A percentile compares a stretch with the other conserved stretches of the same genome.
Conservation (phyloP, 2,329 filamentous ascomycete genomes). For the Hymenoscyphus repandus region DNA sequence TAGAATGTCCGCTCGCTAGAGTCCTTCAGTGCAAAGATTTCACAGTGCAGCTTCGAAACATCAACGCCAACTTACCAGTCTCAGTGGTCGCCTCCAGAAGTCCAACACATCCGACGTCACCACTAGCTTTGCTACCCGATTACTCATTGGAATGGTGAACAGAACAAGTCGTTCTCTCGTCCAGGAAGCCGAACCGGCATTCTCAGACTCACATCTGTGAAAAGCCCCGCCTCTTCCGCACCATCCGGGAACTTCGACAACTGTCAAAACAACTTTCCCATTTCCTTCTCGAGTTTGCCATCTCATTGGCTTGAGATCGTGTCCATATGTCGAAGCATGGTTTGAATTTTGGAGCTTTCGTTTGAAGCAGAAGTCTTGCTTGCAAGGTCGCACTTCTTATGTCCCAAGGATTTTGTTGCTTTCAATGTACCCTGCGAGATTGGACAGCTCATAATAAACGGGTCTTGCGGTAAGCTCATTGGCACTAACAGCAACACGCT, state of each 20-base stretch:
- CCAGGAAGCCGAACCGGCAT: background rate
- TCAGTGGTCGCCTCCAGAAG: background rate
- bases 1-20: background rate
- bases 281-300: no score
- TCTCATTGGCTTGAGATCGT: no score
- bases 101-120: background rate
- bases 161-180: background rate
- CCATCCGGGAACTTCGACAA: background rate
- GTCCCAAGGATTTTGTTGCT: background rate
- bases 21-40: background rate
- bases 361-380: background rate
- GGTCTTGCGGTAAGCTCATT: background rate
- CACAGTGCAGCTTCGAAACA: slow-evolving; percentile 3
- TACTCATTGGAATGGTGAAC: no score
- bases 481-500: background rate
- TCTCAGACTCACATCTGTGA: background rate
- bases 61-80: background rate
- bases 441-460: slow-evolving; percentile 1
- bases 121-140: background rate
- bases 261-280: no score
- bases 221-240: background rate
- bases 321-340: no score
- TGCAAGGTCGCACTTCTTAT: background rate
- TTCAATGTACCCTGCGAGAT: slow-evolving; percentile 4
- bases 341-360: no score